Conservation (phyloP, 768 basidiomycete species). For the Mycena galopus region DNA sequence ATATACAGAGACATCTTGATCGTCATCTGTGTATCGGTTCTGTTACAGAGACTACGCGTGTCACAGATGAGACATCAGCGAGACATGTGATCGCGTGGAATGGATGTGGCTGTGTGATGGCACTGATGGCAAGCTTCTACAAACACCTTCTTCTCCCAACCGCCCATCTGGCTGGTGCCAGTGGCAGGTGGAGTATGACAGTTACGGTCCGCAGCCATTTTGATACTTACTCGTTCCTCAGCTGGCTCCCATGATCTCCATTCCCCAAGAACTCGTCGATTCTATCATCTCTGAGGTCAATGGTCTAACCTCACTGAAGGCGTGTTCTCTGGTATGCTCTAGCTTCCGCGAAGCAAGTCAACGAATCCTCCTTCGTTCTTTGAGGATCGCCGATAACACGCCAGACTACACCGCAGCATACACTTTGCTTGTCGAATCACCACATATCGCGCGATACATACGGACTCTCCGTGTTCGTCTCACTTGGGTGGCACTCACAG, state of each 20-base stretch:
- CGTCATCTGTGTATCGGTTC: too few relatives aligned
- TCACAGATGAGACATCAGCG: too few relatives aligned
- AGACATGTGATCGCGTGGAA: too few relatives aligned
- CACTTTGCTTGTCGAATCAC: background rate
- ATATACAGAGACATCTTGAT: too few relatives aligned
- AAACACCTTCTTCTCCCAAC: too few relatives aligned
- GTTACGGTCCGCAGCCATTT: too few relatives aligned
- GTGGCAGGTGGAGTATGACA: too few relatives aligned
- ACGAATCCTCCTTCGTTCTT: background rate
- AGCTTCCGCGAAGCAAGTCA: background rate
- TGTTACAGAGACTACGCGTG: too few relatives aligned
- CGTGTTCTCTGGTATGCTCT: background rate
- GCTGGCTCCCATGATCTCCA: background rate
- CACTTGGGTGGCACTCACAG: background rate
- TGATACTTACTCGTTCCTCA: too few relatives aligned
- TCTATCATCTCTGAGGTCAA: background rate
- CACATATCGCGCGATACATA: background rate
- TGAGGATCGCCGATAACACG: background rate
- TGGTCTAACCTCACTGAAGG: background rate
- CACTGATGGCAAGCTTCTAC: too few relatives aligned
- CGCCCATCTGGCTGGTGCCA: too few relatives aligned
- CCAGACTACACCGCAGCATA: background rate
- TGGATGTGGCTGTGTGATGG: too few relatives aligned
- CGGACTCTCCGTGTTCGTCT: background rate
- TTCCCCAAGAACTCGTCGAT: constrained; percentile 6